These are phyloP conservation scores for Chrysanthemum lavandulifolium DNA, from an alignment of 129 eudicot genomes.

Conservation along the genomic window DNA sequence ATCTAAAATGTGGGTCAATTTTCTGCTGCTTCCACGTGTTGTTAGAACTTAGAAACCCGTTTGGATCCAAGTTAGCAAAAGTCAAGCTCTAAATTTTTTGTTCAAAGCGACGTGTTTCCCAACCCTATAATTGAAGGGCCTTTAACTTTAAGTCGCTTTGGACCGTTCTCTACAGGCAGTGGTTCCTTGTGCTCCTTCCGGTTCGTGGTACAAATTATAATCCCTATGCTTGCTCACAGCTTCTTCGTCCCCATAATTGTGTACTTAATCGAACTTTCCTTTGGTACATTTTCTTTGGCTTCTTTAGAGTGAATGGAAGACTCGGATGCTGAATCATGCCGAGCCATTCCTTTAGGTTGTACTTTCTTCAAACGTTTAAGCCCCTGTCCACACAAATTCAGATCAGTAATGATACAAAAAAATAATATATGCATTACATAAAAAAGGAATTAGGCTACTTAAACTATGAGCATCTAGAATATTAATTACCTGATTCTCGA, in stretches of 20 bases:
- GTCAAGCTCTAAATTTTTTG: slow-evolving; percentile 44
- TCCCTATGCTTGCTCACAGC: slow-evolving; percentile 31
- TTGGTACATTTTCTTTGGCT: slow-evolving; percentile 21
- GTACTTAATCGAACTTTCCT: slow-evolving; percentile 44
- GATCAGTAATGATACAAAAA: neutral
- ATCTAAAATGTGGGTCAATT: slow-evolving; percentile 50
- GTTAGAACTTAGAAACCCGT: slow-evolving; percentile 57
- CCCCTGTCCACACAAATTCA: slow-evolving; percentile 44
- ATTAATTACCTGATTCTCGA: slow-evolving; percentile 59
- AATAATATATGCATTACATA: neutral
- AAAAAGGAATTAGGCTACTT: neutral
- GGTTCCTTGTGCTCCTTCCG: slow-evolving; percentile 37
- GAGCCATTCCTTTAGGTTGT: slow-evolving; percentile 36
- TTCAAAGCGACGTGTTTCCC: slow-evolving; percentile 38
- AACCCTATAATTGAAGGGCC: slow-evolving; percentile 76
- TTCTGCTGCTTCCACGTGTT: slow-evolving; percentile 59
- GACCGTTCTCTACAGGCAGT: slow-evolving; percentile 50
- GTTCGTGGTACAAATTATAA: slow-evolving; percentile 34
- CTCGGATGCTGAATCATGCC: slow-evolving; percentile 37
- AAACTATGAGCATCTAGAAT: slow-evolving; percentile 4
- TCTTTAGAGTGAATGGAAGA: slow-evolving; percentile 34
- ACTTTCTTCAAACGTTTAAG: slow-evolving; percentile 73
- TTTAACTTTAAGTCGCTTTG: slow-evolving; percentile 78
- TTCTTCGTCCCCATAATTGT: slow-evolving; percentile 45
- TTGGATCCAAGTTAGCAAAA: slow-evolving; percentile 52